Base-by-base conservation (phyloP, 2,329 filamentous ascomycete genomes). In the Torrubiella hemipterigena region DNA sequence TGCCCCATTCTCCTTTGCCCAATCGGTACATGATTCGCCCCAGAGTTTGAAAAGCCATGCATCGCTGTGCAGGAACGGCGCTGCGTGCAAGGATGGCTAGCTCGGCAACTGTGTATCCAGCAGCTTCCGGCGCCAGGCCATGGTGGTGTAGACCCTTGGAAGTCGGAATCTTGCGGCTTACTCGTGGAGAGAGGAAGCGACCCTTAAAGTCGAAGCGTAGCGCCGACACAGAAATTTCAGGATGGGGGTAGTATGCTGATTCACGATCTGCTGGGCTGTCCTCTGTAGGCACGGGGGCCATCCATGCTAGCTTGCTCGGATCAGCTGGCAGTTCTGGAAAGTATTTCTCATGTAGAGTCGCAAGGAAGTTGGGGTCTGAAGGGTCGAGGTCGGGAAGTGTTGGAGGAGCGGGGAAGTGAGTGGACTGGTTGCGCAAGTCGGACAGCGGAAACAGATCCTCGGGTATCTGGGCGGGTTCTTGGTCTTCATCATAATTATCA, bases 31-130 rank as follows among this genome's bases (percentile, higher is more conserved):
- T 55, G 6, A 96, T 71, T 14, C 91, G 69, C 0, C 91, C 91
- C 1, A 96, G 62, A 0, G 87, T 89, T 56, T 94, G 89, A 55
- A 85, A 95, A 0, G 91, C 85, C 38, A 96, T 70, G 48, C 91
- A 95, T 9, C 89, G 64, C 60, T 98, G 91, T 1, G 82, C 79
- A 0, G 91, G 74, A 14, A 94, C 84, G 0, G 77, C 75, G 33
- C 83, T 93, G 20, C 89, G 70, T 5, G 84, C 77, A 3, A 95
- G 67, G 19, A 80, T 73, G 2, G 85, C 78, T 2, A 98, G 65
- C 55, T 98, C 91, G 1, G 77, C 74, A 18, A 98, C 72, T 0
- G 91, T 96, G 56, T 98, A 98, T 0, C 91, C 91, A 0, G 91
- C 91, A 2, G 87, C 84, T 54, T 93, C 85, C 12, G 91, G 91